phyloP scores from a whole-genome alignment of 352 stramenopile species.

The Globisporangium orthogonon region DNA sequence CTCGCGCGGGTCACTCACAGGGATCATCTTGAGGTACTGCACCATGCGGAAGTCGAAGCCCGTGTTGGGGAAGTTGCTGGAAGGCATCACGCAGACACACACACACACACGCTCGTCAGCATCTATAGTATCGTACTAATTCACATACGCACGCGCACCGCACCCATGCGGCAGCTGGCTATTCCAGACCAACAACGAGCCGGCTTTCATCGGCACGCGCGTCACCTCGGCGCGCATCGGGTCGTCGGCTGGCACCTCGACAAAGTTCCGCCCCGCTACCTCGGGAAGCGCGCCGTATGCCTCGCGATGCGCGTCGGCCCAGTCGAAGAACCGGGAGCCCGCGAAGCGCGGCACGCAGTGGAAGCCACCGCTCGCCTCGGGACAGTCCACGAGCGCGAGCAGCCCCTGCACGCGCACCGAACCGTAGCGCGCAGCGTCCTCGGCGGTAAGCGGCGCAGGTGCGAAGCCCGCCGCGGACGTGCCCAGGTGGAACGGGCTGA shows the following conservation, averaged over 20 bases:
- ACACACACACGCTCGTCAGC: too few relatives aligned
- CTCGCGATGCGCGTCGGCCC: conserved; percentile 21
- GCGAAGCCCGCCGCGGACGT: conserved; percentile 36
- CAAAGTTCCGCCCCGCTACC: conserved; percentile 32
- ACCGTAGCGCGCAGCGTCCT: conserved; percentile 24
- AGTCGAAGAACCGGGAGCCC: conserved; percentile 37
- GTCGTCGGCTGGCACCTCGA: conserved; percentile 36
- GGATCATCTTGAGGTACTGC: conserved; percentile 53
- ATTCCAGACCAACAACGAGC: conserved; percentile 44
- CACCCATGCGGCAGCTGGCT: conserved; percentile 37
- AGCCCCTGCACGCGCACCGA: conserved; percentile 36
- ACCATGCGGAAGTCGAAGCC: conserved; percentile 46
- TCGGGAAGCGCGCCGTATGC: conserved; percentile 29
- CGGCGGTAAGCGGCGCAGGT: conserved; percentile 13
- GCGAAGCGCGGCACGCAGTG: conserved; percentile 45
- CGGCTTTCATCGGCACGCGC: conserved; percentile 33
- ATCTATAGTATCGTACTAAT: too few relatives aligned
- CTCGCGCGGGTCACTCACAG: conserved; percentile 27
- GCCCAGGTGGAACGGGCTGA: conserved; percentile 42
- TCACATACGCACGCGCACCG: too few relatives aligned
- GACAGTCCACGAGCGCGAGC: conserved; percentile 34
- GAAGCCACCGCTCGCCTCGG: conserved; percentile 36
- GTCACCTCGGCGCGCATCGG: conserved; percentile 28
- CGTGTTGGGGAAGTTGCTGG: conserved; percentile 37
- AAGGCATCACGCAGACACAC: too few relatives aligned